These are phyloP conservation scores for Phialophora expanda DNA, from an alignment of 2,329 filamentous ascomycete species.

Conservation along the genomic window DNA sequence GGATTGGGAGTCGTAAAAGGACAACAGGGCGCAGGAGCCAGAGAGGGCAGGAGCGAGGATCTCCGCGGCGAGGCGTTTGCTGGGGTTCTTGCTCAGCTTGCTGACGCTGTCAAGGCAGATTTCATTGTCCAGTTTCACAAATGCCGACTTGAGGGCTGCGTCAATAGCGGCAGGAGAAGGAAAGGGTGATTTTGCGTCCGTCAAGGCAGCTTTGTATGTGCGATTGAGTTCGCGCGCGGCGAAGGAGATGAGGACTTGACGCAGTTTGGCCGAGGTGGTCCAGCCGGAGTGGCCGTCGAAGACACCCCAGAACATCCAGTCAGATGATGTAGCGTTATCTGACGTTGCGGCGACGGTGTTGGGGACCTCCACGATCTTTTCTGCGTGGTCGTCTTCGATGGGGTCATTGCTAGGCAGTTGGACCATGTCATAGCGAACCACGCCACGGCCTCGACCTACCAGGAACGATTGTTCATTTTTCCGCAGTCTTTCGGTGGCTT, in stretches of 20 bases:
- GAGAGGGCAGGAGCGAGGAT: constrained; percentile 90
- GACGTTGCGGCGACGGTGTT: constrained; percentile 59
- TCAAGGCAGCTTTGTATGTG: constrained; percentile 77
- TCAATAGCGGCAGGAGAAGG: constrained; percentile 84
- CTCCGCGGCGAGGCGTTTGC: constrained; percentile 88
- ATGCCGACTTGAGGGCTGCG: constrained; percentile 88
- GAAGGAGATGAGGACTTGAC: constrained; percentile 88
- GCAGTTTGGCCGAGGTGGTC: constrained; percentile 95
- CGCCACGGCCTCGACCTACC: constrained; percentile 85
- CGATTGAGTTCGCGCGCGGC: constrained; percentile 91
- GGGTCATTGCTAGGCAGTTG: constrained; percentile 96
- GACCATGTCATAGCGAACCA: constrained; percentile 91
- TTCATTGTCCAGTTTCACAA: constrained; percentile 85
- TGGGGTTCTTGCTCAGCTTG: constrained; percentile 86
- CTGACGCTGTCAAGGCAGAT: constrained; percentile 93
- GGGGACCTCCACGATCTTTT: constrained; percentile 94
- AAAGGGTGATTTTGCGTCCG: constrained; percentile 61
- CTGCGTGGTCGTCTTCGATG: constrained; percentile 97
- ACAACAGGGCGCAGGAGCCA: constrained; percentile 94
- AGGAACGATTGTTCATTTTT: constrained; percentile 90
- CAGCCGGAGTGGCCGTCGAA: constrained; percentile 97
- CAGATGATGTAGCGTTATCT: constrained; percentile 63
- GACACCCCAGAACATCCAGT: constrained; percentile 99
- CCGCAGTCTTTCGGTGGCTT: constrained; percentile 86
- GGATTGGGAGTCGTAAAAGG: constrained; percentile 89